Conservation (phyloP, 1,284 basidiomycete genomes). For the Apiotrichum domesticum region DNA sequence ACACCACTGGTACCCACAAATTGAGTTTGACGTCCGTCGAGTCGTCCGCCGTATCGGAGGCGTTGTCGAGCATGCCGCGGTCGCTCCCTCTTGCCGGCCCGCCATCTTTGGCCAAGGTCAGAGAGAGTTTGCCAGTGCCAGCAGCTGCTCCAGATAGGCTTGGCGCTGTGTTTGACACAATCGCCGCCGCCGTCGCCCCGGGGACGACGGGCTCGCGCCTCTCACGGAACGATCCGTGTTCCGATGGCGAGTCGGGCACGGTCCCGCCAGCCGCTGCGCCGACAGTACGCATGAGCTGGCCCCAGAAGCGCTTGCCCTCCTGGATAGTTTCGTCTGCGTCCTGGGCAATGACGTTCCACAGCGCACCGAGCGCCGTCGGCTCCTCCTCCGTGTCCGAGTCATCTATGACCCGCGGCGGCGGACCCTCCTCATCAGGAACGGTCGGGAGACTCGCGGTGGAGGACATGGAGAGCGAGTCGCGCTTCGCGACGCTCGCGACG, state of each 20-base stretch:
- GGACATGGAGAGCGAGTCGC: neutral
- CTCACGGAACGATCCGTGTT: no score
- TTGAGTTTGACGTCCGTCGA: no score
- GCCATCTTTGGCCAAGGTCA: no score
- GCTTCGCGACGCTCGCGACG: neutral
- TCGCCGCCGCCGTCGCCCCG: no score
- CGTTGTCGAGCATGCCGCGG: no score
- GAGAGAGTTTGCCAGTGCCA: no score
- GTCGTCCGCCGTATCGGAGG: no score
- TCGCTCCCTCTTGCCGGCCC: no score
- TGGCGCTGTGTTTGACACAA: no score
- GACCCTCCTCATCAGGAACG: conserved; percentile 5
- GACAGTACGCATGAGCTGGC: conserved; percentile 36
- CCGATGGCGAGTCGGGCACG: conserved; percentile 18
- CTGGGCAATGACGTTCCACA: conserved; percentile 2
- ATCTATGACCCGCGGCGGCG: neutral
- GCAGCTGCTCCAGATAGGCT: no score
- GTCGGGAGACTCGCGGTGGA: conserved; percentile 3
- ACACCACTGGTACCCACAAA: no score
- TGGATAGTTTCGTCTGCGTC: conserved; percentile 19
- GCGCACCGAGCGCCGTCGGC: neutral
- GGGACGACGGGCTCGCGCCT: no score
- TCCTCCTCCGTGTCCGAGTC: neutral
- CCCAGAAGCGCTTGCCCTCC: conserved; percentile 38
- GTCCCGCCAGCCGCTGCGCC: conserved; percentile 36